Evolutionary conservation across 371 early-diverging fungal genomes (phyloP), one percentile per base, ranked within the genome.

Genomic region (Enterospora canceri): DNA sequence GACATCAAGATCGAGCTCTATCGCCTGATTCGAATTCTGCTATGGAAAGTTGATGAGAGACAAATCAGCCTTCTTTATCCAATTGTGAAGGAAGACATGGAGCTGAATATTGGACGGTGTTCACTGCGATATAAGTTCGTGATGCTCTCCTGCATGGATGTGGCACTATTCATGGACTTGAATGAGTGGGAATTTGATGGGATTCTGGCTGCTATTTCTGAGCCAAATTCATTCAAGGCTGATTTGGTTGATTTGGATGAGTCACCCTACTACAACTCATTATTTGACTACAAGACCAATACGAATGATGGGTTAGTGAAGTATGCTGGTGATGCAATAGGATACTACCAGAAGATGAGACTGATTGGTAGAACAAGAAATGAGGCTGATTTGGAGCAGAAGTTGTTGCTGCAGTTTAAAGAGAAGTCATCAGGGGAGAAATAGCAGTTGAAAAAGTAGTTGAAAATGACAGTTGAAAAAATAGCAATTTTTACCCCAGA

Each of bases 401-500:
- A 12, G n/a, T 12, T 40, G 8, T 8, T 40, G 8, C 12, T 12
- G n/a, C 40, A 40, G 40, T 40, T 40, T n/a, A 12, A 12, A 40
- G 40, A 40, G n/a, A n/a, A 40, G 8, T 40, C 8, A n/a, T n/a
- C n/a, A n/a, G n/a, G n/a, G n/a, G n/a, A n/a, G n/a, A n/a, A n/a
- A n/a, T n/a, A n/a, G n/a, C n/a, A n/a, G n/a, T n/a, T n/a, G n/a
- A n/a, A 58, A 58, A 58, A 58, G 34, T 24, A 5, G 16, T 35
- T n/a, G 21, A 26, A 4, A 4, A 8, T 58, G 4, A 19, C 21
- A 5, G n/a, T 24, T 15, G 4, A 58, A 30, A 32, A 21, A 51
- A 51, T 33, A 35, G 29, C 12, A 24, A 34, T 29, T 49, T 29
- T 33, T 69, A 51, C 73, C 31, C 19, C n/a, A 16, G 8, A 4